Percentiles rank a stretch among this genome's conserved stretches.
phyloP scores from a whole-genome alignment of 495 filamentous ascomycete species.

The Aspergillus cristatus region DNA sequence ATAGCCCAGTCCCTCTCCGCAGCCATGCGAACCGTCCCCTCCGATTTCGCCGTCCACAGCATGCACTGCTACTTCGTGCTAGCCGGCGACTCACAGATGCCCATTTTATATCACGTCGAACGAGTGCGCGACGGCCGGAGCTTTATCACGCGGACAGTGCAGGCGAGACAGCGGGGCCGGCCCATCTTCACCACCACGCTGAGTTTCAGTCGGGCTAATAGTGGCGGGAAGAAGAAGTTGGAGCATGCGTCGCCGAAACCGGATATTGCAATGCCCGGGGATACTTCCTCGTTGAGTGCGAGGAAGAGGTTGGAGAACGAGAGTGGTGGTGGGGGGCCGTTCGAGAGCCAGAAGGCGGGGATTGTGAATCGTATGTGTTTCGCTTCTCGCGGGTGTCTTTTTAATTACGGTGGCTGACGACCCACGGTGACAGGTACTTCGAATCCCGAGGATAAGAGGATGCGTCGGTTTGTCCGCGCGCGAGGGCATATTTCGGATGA shows the following conservation, averaged over 20 bases:
- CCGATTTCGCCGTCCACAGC: constrained; percentile 74
- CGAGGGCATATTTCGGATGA: constrained; percentile 59
- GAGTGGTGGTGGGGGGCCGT: constrained; percentile 29
- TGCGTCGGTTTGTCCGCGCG: constrained; percentile 71
- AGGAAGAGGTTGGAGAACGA: constrained; percentile 11
- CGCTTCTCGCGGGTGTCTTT: neutral
- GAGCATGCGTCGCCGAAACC: constrained; percentile 32
- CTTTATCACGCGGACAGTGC: constrained; percentile 90
- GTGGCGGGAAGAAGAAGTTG: constrained; percentile 51
- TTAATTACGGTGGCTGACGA: constrained; percentile 1
- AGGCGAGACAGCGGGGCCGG: constrained; percentile 80
- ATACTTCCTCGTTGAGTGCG: constrained; percentile 11
- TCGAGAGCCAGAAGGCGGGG: constrained; percentile 31
- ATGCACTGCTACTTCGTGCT: constrained; percentile 99
- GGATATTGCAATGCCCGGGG: constrained; percentile 17
- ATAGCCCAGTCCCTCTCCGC: constrained; percentile 89
- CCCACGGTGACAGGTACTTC: constrained; percentile 28
- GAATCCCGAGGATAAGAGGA: constrained; percentile 54
- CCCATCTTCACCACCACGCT: constrained; percentile 92
- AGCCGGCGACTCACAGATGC: constrained; percentile 72
- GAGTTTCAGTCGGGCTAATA: constrained; percentile 69
- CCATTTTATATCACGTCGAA: constrained; percentile 89
- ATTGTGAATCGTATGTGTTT: constrained; percentile 33
- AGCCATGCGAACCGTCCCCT: constrained; percentile 74
- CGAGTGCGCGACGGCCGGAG: constrained; percentile 82